These are phyloP conservation scores for Melaleuca alternifolia DNA, from an alignment of 345 rosid species.

Conservation along the genomic window DNA sequence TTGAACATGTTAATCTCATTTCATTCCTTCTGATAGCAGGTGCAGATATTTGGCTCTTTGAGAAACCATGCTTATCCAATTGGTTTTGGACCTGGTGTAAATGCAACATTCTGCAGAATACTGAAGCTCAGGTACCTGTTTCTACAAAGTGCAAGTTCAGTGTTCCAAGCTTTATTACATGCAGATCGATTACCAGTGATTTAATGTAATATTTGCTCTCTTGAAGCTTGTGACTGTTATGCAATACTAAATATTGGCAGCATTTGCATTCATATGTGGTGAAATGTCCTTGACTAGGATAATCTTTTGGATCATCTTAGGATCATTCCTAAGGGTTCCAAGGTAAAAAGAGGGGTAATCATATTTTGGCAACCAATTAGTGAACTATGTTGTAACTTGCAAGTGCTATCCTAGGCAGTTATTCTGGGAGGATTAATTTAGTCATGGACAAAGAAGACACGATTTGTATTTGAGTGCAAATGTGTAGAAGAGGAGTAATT, in stretches of 20 bases:
- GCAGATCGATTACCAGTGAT: neutral
- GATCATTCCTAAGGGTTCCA: neutral
- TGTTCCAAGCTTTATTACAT: neutral
- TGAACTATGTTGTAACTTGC: neutral
- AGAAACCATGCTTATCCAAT: slow-evolving; percentile 42
- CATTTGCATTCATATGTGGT: neutral
- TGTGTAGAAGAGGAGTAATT: neutral
- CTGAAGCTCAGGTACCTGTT: slow-evolving; percentile 42
- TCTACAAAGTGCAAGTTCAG: neutral
- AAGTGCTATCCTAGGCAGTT: neutral
- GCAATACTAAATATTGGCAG: neutral
- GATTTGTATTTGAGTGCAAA: neutral
- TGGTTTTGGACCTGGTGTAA: slow-evolving; percentile 62
- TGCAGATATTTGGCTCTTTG: slow-evolving; percentile 44
- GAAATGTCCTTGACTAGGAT: neutral
- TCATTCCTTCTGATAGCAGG: slow-evolving; percentile 30
- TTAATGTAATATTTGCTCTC: neutral
- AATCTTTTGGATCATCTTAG: neutral
- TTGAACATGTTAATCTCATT: slow-evolving; percentile 4
- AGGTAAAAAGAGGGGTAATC: neutral
- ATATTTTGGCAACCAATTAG: neutral
- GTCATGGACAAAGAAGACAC: neutral
- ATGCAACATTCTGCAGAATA: slow-evolving; percentile 67
- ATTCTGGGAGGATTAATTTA: neutral
- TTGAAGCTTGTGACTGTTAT: neutral